Evolutionary conservation across 2,329 filamentous ascomycete species (phyloP), one percentile per base, ranked within the genome.

Genomic region (Hypoxylon sp.): DNA sequence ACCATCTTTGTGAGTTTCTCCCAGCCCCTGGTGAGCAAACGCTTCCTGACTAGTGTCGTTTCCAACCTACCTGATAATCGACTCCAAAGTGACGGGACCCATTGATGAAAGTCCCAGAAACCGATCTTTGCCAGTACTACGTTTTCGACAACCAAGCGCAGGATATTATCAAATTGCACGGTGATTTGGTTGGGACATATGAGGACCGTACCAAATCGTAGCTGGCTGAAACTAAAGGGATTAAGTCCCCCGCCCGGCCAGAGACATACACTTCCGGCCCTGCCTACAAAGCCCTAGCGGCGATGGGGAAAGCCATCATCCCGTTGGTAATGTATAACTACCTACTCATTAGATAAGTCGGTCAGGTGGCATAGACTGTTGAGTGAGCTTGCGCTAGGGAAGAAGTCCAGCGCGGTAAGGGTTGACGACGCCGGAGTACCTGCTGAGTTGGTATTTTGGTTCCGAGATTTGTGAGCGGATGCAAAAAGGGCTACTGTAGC

Each of bases 61-160:
- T 23, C 2, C 23, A 2, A 23, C 23, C 23, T 43, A 19, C 38
- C 38, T 43, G 38, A 43, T 17, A 43, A 43, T 11, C 17, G 3
- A 21, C 38, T 43, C 38, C 38, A 43, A n/a, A 43, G 17, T 19
- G 38, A 43, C 38, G 17, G 10, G 38, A 43, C 38, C 2, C 38
- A 11, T 43, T 17, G 38, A 43, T 10, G 17, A 43, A 43, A 21
- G 14, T 43, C 17, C 19, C 38, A 17, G 17, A 17, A 17, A 43
- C 38, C 38, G 17, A 43, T 43, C 38, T 43, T 21, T 10, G 38
- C 38, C 38, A 43, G 38, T 43, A 21, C 38, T 43, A 43, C 14
- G 19, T 43, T 19, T 17, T 43, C 7, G 9, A 43, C 9, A 43
- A 43, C 14, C 38, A 43, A 11, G 38, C 38, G 10, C 38, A 43